Evolutionary conservation across 2,329 filamentous ascomycete genomes (phyloP).

Genomic region (Colletotrichum melonis): DNA sequence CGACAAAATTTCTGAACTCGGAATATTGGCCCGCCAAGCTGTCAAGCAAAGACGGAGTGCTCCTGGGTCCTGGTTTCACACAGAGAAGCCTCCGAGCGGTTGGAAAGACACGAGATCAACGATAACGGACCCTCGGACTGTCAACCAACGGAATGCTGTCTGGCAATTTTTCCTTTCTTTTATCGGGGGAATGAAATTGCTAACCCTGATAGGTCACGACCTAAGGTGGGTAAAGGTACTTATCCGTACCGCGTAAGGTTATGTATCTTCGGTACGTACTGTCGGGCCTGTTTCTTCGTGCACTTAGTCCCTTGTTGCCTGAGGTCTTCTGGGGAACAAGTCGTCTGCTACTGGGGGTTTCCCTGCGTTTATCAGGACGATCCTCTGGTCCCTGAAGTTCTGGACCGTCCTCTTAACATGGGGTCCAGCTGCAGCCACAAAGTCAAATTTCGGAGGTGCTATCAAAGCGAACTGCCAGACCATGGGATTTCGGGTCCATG

Average conservation of each 20-base stretch:
- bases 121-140: background rate
- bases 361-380: conserved; percentile 19
- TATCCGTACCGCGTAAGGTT: too few relatives aligned
- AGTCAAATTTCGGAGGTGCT: conserved; percentile 12
- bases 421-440: conserved; percentile 26
- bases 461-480: conserved; percentile 11
- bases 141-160: background rate
- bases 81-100: background rate
- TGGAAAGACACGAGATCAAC: background rate
- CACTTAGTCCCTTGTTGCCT: background rate
- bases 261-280: background rate
- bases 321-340: background rate
- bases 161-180: background rate
- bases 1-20: background rate
- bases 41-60: background rate
- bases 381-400: conserved; percentile 34
- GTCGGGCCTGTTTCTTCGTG: too few relatives aligned
- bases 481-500: conserved; percentile 7
- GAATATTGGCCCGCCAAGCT: background rate
- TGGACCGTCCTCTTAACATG: conserved; percentile 20
- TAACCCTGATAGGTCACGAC: background rate
- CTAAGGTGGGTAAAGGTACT: too few relatives aligned
- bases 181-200: background rate
- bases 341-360: background rate
- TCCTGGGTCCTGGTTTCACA: background rate